Evolutionary conservation across 2,329 filamentous ascomycete species (phyloP), one percentile per base, ranked within the genome.

Genomic region (Diaporthe sp.): DNA sequence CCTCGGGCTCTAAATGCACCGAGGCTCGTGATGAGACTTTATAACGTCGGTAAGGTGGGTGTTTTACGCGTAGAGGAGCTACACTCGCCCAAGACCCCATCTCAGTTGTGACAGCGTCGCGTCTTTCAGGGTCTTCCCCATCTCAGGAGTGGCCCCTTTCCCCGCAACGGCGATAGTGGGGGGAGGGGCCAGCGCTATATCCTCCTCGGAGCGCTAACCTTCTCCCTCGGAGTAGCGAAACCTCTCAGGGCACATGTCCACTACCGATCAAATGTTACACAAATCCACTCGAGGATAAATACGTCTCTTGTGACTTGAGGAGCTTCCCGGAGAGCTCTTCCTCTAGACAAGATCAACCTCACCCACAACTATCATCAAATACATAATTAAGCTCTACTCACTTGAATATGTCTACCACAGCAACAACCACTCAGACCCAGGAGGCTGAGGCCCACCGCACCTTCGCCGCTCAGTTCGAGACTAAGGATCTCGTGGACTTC

Each of bases 401-500:
- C 3, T 39, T n/a, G 9, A 71, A 71, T 2, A 71, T 71, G 67
- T 71, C 67, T 58, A 42, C 49, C 28, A 71, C 67, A 42, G 19
- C 34, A 28, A 71, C 67, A 28, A 55, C 49, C 1, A 71, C 67
- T n/a, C 28, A 71, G 49, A 39, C 67, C 19, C 49, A 39, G 31
- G 67, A 70, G 28, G 46, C 49, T 70, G 67, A 71, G 67, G 34
- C 22, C 15, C 2, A 71, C n/a, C 67, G 17, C 13, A 71, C 67
- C 34, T 71, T 71, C 51, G 67, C 67, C 34, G 39, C 67, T 31
- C 67, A 71, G 15, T 76, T 74, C 37, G 75, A 76, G 67, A 68
- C 72, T 7, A 74, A 74, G 12, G 75, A 76, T 62, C 75, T 76
- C 19, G 72, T 76, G 13, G 67, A 65, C 19, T 76, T 76, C 55